These are phyloP conservation scores for Neckera pumila DNA, from an alignment of 225 moss, liverwort and hornwort species.

Conservation along the genomic window DNA sequence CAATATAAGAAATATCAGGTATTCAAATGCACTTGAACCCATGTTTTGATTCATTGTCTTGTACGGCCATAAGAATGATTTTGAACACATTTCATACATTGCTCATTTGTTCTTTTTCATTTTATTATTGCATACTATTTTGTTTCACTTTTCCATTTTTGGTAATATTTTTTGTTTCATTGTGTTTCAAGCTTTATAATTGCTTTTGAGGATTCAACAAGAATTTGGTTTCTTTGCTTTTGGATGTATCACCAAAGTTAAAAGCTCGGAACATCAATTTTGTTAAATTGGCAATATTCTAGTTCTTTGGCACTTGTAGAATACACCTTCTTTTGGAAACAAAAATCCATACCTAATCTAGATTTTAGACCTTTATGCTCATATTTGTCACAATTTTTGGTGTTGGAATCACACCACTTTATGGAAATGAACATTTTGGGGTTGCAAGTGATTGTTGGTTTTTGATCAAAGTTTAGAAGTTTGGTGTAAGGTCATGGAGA, in stretches of 20 bases:
- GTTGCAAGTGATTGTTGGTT: too few species aligned
- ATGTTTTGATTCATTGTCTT: too few species aligned
- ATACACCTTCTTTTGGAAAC: not conserved
- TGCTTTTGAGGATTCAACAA: too few species aligned
- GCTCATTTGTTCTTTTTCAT: too few species aligned
- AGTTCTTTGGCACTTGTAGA: not conserved
- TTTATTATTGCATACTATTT: too few species aligned
- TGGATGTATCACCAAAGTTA: not conserved
- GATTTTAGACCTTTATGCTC: not conserved
- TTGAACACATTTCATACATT: not conserved
- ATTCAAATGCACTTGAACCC: too few species aligned
- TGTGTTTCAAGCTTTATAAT: too few species aligned
- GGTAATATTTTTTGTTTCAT: not conserved
- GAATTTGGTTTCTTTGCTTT: not conserved
- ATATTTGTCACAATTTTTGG: not conserved
- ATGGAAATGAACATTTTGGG: too few species aligned
- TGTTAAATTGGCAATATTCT: not conserved
- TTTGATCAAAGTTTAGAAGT: too few species aligned
- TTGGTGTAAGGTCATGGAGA: too few species aligned
- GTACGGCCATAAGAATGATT: accelerated
- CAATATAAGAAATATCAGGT: too few species aligned
- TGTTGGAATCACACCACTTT: accelerated
- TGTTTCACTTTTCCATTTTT: too few species aligned
- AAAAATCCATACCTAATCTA: not conserved
- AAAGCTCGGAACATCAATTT: not conserved